Percentiles rank a stretch among this genome's conserved stretches.
These are phyloP conservation scores for Russula compacta DNA, from an alignment of 768 basidiomycete species.

Conservation along the genomic window DNA sequence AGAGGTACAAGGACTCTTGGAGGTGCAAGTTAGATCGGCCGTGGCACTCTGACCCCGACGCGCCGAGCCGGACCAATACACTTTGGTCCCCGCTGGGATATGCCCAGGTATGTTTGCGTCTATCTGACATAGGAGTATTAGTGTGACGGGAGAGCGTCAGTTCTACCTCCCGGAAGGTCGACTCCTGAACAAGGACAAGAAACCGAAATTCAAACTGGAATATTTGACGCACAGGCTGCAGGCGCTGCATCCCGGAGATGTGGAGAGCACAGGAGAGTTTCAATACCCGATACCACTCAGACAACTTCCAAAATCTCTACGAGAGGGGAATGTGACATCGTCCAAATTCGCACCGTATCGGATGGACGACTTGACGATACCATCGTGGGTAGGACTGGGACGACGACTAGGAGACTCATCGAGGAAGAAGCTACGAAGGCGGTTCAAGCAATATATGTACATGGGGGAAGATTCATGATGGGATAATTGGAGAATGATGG, in stretches of 20 bases:
- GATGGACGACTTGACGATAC: slow-evolving; percentile 71
- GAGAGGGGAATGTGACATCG: slow-evolving; percentile 33
- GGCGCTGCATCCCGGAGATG: slow-evolving; percentile 32
- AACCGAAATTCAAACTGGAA: slow-evolving; percentile 66
- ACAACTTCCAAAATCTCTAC: slow-evolving; percentile 45
- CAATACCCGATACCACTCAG: slow-evolving; percentile 45
- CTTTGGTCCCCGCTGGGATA: slow-evolving; percentile 73
- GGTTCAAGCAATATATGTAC: slow-evolving; percentile 72
- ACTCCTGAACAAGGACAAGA: slow-evolving; percentile 38
- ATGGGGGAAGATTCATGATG: slow-evolving; percentile 29
- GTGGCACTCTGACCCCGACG: slow-evolving; percentile 51
- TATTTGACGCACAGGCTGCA: slow-evolving; percentile 57
- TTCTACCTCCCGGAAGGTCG: slow-evolving; percentile 49
- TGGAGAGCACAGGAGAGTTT: slow-evolving; percentile 24
- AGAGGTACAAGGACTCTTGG: slow-evolving; percentile 49
- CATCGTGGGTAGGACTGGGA: slow-evolving; percentile 61
- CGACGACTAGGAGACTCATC: slow-evolving; percentile 46
- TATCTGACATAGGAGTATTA: slow-evolving; percentile 7
- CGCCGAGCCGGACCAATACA: slow-evolving; percentile 64
- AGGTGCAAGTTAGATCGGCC: slow-evolving; percentile 50
- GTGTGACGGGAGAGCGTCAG: slow-evolving; percentile 28
- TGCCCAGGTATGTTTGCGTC: slow-evolving; percentile 56
- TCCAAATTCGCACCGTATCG: slow-evolving; percentile 58
- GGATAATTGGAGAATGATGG: slow-evolving; percentile 3
- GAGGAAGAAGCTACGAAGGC: slow-evolving; percentile 46